Conservation (phyloP, 345 rosid genomes). For the Arabis hirsuta region DNA sequence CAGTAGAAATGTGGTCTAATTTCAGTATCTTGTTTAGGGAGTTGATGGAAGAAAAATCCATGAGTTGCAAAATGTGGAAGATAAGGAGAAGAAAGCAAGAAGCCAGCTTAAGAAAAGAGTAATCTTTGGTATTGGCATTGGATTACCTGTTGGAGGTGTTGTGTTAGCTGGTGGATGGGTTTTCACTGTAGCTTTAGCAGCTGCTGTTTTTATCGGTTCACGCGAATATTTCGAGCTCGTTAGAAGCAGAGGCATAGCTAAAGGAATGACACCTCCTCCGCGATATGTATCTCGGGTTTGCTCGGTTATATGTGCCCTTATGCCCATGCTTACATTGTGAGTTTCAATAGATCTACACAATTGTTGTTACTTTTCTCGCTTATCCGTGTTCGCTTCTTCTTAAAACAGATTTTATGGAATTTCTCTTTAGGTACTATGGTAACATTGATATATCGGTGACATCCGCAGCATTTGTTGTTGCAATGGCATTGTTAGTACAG, state of each 20-base stretch:
- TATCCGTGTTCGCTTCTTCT: not conserved
- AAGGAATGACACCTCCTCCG: conserved; percentile 97
- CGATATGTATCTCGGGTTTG: conserved; percentile 86
- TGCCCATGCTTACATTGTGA: conserved; percentile 89
- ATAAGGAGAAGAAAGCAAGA: conserved; percentile 52
- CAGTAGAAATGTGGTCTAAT: not conserved
- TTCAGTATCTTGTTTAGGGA: conserved; percentile 45
- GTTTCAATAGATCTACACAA: conserved; percentile 29
- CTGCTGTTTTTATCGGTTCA: conserved; percentile 73
- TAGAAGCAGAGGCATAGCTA: conserved; percentile 79
- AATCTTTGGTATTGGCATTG: conserved; percentile 80
- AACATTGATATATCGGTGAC: conserved; percentile 79
- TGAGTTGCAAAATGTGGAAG: conserved; percentile 44
- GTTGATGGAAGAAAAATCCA: conserved; percentile 41
- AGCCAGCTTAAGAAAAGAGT: conserved; percentile 70
- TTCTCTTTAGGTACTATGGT: conserved; percentile 71
- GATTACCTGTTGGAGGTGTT: conserved; percentile 70
- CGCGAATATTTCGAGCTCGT: conserved; percentile 88
- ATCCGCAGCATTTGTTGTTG: conserved; percentile 82
- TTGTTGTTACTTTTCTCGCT: not conserved
- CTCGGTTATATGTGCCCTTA: conserved; percentile 77
- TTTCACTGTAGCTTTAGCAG: conserved; percentile 66
- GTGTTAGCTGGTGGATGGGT: conserved; percentile 91
- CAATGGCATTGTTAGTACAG: conserved; percentile 80
- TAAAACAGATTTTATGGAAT: conserved; percentile 1